Evolutionary conservation across 306 rosid species (phyloP), one percentile per base, ranked within the genome.

Genomic region (Quercus berberidifolia): DNA sequence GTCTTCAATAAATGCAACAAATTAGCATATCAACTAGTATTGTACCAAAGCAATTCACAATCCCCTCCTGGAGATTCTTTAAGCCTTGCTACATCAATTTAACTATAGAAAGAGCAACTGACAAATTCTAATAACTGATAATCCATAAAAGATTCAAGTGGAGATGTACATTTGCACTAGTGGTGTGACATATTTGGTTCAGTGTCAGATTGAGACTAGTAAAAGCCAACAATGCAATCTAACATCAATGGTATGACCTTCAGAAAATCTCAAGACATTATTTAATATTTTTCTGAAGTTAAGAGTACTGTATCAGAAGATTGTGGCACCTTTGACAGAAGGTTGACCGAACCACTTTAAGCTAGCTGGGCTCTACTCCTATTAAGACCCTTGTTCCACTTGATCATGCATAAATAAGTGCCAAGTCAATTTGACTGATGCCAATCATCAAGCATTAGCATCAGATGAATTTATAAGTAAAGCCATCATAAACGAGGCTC

Each of bases 21-120:
- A 65, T 59, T 56, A 71, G 46, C 55, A 74, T 30, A 74, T 35
- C 69, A 79, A 68, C 64, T 73, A 14, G 20, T 79, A 70, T 25
- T 70, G 46, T 80, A 77, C 70, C 67, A 20, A 41, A 33, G 31
- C 31, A 46, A 46, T 21, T 28, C 6, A 51, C 5, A 67, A 14
- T 7, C 15, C 5, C 38, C 55, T 26, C 79, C 31, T 31, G 55
- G 51, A 56, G 15, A 19, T 67, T 67, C 72, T 25, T 67, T 67
- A 10, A 18, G 25, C 21, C n/a, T 64, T 79, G 56, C 65, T 25
- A 12, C 65, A 49, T 33, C 72, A 9, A 4, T 19, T 67, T 33
- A 19, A 31, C 72, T 35, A 38, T 38, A 31, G 20, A 5, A 62
- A 54, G 46, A 33, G 28, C 65, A 69, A 74, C 11, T 11, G 21